Percentiles rank a stretch among this genome's conserved stretches.
Conservation (phyloP, 1,284 basidiomycete species). For the Cystobasidiaceae sp. region DNA sequence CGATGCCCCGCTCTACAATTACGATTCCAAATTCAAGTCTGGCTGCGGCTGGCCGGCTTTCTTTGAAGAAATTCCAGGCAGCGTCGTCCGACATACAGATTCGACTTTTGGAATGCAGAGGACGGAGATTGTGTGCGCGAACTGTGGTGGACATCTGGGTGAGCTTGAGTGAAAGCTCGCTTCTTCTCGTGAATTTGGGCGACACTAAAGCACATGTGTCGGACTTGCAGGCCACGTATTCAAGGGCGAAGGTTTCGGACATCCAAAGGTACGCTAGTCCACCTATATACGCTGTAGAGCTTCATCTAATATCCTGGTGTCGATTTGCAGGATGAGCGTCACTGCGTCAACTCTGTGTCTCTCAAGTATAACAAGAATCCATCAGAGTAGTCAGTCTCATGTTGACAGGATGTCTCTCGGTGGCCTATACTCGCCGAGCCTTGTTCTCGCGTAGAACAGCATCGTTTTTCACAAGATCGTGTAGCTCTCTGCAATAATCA, state of each 20-base stretch:
- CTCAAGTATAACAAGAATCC: constrained; percentile 23
- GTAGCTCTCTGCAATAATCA: no score
- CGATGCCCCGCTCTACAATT: constrained; percentile 46
- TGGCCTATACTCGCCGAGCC: no score
- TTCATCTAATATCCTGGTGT: not conserved
- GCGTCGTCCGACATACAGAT: constrained; percentile 46
- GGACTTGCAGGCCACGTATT: not conserved
- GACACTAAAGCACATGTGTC: no score
- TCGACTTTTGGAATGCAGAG: constrained; percentile 48
- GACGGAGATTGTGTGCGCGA: constrained; percentile 49
- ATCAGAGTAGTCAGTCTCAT: no score
- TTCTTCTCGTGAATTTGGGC: no score
- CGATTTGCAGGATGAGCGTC: constrained; percentile 31
- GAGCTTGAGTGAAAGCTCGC: no score
- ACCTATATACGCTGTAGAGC: not conserved
- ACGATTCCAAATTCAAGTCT: constrained; percentile 47
- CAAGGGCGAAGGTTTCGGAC: constrained; percentile 1
- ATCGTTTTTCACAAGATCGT: no score
- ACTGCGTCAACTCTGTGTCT: constrained; percentile 37
- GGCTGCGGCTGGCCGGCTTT: constrained; percentile 52
- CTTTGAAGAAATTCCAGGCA: constrained; percentile 47
- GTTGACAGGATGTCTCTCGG: no score
- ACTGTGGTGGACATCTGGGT: constrained; percentile 50
- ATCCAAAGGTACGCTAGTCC: not conserved
- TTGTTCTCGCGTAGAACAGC: no score